Conservation (phyloP, 768 basidiomycete genomes). For the Russula sp. region DNA sequence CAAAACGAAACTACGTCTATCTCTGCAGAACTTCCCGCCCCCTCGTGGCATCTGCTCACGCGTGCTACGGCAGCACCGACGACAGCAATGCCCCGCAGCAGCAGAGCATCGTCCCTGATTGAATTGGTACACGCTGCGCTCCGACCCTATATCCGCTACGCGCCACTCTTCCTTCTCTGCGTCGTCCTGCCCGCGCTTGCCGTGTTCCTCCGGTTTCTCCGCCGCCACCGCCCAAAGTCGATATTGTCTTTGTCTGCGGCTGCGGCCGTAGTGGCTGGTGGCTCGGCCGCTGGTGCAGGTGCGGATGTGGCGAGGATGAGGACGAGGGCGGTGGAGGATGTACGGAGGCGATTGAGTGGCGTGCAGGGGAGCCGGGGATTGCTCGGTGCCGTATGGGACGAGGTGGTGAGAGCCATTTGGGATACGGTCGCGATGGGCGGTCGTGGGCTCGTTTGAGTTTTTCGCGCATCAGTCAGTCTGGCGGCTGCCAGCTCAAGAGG, state of each 20-base stretch:
- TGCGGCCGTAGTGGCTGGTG: not conserved
- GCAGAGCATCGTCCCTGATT: not conserved
- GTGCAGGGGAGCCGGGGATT: constrained; percentile 11
- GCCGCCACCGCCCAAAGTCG: not conserved
- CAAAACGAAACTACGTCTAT: not conserved
- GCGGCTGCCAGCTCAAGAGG: not conserved
- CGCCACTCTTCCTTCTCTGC: constrained; percentile 16
- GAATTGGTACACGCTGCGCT: constrained; percentile 5
- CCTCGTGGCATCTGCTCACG: not conserved
- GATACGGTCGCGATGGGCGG: constrained; percentile 22
- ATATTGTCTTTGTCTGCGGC: not conserved
- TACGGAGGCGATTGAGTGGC: constrained; percentile 17
- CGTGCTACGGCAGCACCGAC: not conserved
- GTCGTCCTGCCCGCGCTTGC: constrained; percentile 17
- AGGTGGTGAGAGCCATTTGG: constrained; percentile 15
- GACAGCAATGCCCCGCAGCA: not conserved
- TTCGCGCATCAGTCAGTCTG: not conserved
- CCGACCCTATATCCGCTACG: constrained; percentile 9
- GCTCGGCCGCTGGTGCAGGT: not conserved
- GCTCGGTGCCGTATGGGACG: constrained; percentile 13
- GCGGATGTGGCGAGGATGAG: not conserved
- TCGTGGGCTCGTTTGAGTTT: constrained; percentile 17
- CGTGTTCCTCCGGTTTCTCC: constrained; percentile 11
- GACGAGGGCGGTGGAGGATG: constrained; percentile 11
- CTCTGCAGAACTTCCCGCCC: not conserved